phyloP scores from a whole-genome alignment of 2,329 filamentous ascomycete genomes.

The Decorospora gaudefroyi region DNA sequence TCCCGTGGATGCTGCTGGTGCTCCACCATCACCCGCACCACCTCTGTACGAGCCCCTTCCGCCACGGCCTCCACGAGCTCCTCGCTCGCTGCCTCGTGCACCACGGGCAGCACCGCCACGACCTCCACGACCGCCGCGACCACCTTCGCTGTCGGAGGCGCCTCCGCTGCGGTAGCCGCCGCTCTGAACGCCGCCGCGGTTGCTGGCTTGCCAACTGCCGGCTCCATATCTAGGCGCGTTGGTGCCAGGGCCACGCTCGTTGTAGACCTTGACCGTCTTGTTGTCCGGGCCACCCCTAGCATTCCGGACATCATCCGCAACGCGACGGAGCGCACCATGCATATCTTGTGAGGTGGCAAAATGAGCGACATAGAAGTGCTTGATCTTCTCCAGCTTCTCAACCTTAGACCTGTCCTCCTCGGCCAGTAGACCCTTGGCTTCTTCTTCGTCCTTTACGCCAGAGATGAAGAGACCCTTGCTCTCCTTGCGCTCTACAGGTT shows the following conservation, averaged over 20 bases:
- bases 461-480: slow-evolving; percentile 88
- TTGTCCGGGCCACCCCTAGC: slow-evolving; percentile 73
- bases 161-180: slow-evolving; percentile 83
- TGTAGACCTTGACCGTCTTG: slow-evolving; percentile 82
- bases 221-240: slow-evolving; percentile 54
- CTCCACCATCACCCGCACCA: slow-evolving; percentile 44
- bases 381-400: slow-evolving; percentile 67
- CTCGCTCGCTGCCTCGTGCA: slow-evolving; percentile 55
- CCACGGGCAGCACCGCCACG: slow-evolving; percentile 56
- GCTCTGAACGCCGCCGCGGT: slow-evolving; percentile 63
- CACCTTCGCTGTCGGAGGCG: slow-evolving; percentile 75
- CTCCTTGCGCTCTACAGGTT: slow-evolving; percentile 61
- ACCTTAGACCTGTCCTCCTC: slow-evolving; percentile 86
- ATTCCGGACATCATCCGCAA: slow-evolving; percentile 77
- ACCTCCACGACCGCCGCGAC: slow-evolving; percentile 61
- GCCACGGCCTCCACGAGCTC: slow-evolving; percentile 50
- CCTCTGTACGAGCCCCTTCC: slow-evolving; percentile 41
- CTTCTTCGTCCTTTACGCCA: slow-evolving; percentile 81
- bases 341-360: slow-evolving; percentile 82
- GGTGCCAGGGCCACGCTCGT: slow-evolving; percentile 61
- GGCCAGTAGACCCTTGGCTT: slow-evolving; percentile 77
- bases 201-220: slow-evolving; percentile 65
- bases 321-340: slow-evolving; percentile 73
- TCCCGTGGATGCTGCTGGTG: slow-evolving; percentile 42
- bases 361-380: slow-evolving; percentile 81